These are phyloP conservation scores for Xylariaceae sp. DNA, from an alignment of 2,329 filamentous ascomycete genomes.

Conservation along the genomic window DNA sequence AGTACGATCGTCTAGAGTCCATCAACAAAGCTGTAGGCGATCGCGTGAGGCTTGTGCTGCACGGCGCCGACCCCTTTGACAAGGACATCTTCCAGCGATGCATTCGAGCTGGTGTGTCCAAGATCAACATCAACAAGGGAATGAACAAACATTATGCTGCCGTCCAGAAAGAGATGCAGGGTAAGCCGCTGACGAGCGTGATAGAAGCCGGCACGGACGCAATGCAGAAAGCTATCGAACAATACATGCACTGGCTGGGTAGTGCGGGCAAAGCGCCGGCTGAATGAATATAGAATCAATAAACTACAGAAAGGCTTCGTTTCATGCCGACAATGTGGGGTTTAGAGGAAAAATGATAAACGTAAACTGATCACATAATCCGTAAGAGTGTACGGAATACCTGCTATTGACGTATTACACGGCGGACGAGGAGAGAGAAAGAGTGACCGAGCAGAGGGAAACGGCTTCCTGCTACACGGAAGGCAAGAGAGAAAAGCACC, in stretches of 20 bases:
- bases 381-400: too few relatives aligned
- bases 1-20: slow-evolving; percentile 32
- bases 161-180: slow-evolving; percentile 41
- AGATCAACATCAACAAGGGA: slow-evolving; percentile 49
- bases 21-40: slow-evolving; percentile 41
- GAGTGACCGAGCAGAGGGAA: too few relatives aligned
- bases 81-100: slow-evolving; percentile 41
- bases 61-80: slow-evolving; percentile 45
- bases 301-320: too few relatives aligned
- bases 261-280: slow-evolving; percentile 40
- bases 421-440: too few relatives aligned
- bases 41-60: slow-evolving; percentile 42
- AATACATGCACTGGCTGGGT: slow-evolving; percentile 42
- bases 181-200: slow-evolving; percentile 42
- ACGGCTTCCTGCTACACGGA: too few relatives aligned
- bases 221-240: slow-evolving; percentile 46
- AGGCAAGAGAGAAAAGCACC: too few relatives aligned
- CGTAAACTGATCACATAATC: too few relatives aligned
- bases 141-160: slow-evolving; percentile 45
- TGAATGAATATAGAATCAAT: not conserved
- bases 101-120: slow-evolving; percentile 42
- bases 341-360: too few relatives aligned
- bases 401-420: too few relatives aligned
- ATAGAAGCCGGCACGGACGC: slow-evolving; percentile 43
- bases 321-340: too few relatives aligned